These are phyloP conservation scores for Taiozyma sp. DNA, from an alignment of 1,139 yeast species.

Conservation along the genomic window DNA sequence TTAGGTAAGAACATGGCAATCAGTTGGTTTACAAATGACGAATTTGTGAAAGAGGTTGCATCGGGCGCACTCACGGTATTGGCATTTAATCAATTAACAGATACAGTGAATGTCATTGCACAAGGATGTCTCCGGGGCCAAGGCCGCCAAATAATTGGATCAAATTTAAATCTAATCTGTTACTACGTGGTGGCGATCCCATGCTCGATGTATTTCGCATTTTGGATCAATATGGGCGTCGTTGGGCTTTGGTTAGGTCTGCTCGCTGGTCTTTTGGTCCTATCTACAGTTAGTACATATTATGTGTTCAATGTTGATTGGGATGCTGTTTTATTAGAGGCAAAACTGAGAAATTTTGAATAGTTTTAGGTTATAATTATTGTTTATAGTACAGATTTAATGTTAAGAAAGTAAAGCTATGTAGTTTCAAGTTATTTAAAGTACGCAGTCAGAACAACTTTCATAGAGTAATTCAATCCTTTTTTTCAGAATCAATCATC, in stretches of 20 bases:
- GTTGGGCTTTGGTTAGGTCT: slow-evolving; percentile 68
- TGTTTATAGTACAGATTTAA: neutral
- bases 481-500: slow-evolving; percentile 16
- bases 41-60: slow-evolving; percentile 41
- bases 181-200: slow-evolving; percentile 60
- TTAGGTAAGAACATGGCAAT: slow-evolving; percentile 24
- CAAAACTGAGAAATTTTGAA: slow-evolving; percentile 5
- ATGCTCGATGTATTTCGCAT: slow-evolving; percentile 47
- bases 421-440: neutral
- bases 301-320: slow-evolving; percentile 47
- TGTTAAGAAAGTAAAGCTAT: too few species aligned
- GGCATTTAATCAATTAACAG: slow-evolving; percentile 54
- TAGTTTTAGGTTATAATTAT: too few species aligned
- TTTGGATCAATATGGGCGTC: slow-evolving; percentile 40
- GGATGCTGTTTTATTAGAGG: slow-evolving; percentile 56
- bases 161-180: slow-evolving; percentile 47
- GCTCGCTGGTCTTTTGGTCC: slow-evolving; percentile 48
- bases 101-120: slow-evolving; percentile 47
- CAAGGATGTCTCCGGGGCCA: slow-evolving; percentile 63
- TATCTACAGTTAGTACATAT: slow-evolving; percentile 41
- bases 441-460: neutral
- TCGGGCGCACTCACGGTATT: slow-evolving; percentile 45
- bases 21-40: slow-evolving; percentile 25
- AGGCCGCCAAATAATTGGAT: slow-evolving; percentile 64
- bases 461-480: slow-evolving; percentile 8